Evolutionary conservation across 2,329 filamentous ascomycete species (phyloP).

Genomic region (Cordyceps pruinosa): DNA sequence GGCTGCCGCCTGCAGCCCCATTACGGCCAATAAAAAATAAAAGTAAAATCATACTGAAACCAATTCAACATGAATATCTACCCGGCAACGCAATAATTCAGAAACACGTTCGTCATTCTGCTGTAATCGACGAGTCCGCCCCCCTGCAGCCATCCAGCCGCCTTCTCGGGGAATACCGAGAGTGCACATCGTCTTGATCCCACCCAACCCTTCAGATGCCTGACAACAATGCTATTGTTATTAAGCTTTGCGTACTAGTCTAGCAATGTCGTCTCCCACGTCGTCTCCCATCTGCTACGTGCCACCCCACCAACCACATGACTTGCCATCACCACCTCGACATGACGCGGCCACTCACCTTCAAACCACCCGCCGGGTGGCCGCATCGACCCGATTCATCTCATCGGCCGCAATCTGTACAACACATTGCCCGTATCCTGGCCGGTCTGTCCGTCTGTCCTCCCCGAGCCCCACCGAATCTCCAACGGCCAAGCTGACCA

Average conservation of each 20-base stretch:
- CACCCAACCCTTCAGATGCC: too few relatives aligned
- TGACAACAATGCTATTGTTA: too few relatives aligned
- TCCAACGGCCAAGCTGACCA: background rate
- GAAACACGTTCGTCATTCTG: background rate
- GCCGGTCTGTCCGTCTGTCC: background rate
- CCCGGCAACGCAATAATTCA: background rate
- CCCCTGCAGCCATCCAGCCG: background rate
- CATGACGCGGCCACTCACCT: too few relatives aligned
- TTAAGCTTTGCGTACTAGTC: too few relatives aligned
- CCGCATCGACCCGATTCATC: background rate
- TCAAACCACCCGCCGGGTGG: background rate
- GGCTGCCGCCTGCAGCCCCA: too few relatives aligned
- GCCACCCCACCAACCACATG: too few relatives aligned
- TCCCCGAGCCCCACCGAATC: background rate
- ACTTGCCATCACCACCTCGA: too few relatives aligned
- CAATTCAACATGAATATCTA: background rate
- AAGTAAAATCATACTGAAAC: background rate
- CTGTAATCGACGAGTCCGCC: background rate
- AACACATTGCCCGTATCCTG: background rate
- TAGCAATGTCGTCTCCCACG: too few relatives aligned
- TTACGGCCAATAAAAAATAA: background rate
- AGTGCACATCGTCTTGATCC: too few relatives aligned
- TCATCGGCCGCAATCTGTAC: background rate
- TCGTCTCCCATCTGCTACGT: too few relatives aligned
- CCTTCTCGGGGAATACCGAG: background rate